Percentiles rank a stretch among this genome's conserved stretches.
Evolutionary conservation across 2,329 filamentous ascomycete genomes (phyloP).

Genomic region (Fusarium sp.): DNA sequence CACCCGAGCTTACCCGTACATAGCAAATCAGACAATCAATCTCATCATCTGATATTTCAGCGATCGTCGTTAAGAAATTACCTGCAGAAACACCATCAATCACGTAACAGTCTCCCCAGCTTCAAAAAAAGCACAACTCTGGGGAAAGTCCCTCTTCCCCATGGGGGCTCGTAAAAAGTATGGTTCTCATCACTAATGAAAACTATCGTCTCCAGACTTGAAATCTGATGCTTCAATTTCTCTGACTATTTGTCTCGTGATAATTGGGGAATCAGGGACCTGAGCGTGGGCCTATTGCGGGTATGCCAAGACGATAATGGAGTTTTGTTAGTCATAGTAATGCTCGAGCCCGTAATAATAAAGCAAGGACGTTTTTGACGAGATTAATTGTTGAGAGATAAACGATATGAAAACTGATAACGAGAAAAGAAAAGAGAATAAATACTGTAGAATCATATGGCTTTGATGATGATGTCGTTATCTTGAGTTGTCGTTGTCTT

Average conservation of each 20-base stretch:
- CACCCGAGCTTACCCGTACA: not conserved
- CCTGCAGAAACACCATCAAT: not conserved
- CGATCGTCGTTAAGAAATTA: not conserved
- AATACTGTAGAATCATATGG: not conserved
- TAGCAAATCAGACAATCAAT: not conserved
- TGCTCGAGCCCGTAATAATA: slow-evolving; percentile 13
- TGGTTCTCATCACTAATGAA: slow-evolving; percentile 26
- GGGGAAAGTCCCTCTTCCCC: slow-evolving; percentile 28
- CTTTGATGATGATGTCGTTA: not conserved
- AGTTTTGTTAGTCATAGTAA: slow-evolving; percentile 34
- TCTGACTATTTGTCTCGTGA: slow-evolving; percentile 20
- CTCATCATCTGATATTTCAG: not conserved
- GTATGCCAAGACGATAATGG: slow-evolving; percentile 24
- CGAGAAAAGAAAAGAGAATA: not conserved
- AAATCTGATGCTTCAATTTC: not conserved
- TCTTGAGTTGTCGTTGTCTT: slow-evolving; percentile 3
- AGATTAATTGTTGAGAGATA: not conserved
- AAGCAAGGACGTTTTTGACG: slow-evolving; percentile 2
- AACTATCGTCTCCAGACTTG: not conserved
- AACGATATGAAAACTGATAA: not conserved
- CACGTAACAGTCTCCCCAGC: not conserved
- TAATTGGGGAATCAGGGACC: slow-evolving; percentile 24
- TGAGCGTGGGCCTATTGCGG: slow-evolving; percentile 28
- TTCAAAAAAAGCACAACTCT: not conserved
- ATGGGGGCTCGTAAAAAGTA: slow-evolving; percentile 10